A percentile compares a stretch with the other conserved stretches of the same genome.
Evolutionary conservation across 148 eudicot genomes (phyloP).

Genomic region (Camellia sinensis): DNA sequence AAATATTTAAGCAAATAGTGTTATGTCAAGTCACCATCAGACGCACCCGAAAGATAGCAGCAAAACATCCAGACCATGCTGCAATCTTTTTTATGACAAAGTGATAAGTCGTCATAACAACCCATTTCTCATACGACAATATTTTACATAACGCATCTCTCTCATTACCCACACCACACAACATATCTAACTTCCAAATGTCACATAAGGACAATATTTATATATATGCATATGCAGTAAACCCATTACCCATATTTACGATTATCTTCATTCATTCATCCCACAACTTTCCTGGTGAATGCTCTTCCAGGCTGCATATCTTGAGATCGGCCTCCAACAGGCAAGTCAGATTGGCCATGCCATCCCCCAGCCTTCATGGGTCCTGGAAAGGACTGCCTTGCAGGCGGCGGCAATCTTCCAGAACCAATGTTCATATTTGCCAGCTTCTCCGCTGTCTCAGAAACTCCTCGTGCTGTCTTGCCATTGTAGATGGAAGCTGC

Average conservation of each 20-base stretch:
- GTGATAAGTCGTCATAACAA: background rate
- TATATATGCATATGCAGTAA: background rate
- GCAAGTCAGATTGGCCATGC: conserved; percentile 57
- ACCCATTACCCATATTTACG: background rate
- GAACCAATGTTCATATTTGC: conserved; percentile 49
- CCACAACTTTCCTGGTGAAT: conserved; percentile 62
- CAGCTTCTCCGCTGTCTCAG: conserved; percentile 62
- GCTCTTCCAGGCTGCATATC: conserved; percentile 50
- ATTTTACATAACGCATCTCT: background rate
- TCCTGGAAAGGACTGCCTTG: conserved; percentile 49
- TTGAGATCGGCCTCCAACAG: conserved; percentile 42
- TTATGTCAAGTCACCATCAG: no score
- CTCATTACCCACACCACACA: no score
- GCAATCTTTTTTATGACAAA: no score
- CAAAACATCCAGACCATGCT: no score
- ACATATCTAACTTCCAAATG: background rate
- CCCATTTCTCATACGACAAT: background rate
- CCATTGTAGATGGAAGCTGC: conserved; percentile 43
- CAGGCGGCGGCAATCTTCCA: conserved; percentile 33
- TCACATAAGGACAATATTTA: background rate
- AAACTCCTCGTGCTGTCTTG: conserved; percentile 42
- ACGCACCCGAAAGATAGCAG: no score
- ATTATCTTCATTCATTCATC: conserved; percentile 57
- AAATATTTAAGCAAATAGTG: no score
- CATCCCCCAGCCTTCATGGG: conserved; percentile 95